A percentile compares a stretch with the other conserved stretches of the same genome.
phyloP scores from a whole-genome alignment of 1,284 basidiomycete genomes.

The Athelia sp. region DNA sequence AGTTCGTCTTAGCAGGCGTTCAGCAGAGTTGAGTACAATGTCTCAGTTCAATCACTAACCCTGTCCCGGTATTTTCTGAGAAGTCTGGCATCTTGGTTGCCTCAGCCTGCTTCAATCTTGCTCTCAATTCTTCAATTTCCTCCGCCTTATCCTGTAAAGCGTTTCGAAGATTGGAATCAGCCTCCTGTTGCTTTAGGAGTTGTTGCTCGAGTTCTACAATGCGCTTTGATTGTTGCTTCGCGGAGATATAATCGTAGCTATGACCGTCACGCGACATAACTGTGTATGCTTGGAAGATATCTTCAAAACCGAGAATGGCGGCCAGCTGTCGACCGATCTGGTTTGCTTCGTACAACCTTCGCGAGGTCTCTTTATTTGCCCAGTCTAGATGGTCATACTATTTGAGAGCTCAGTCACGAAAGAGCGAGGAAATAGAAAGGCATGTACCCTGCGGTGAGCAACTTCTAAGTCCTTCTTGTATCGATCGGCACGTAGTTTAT shows the following conservation, averaged over 20 bases:
- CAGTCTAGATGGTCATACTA: neutral
- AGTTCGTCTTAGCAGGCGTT: too few species aligned
- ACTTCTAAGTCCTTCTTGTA: neutral
- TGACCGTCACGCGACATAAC: constrained; percentile 22
- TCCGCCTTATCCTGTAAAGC: constrained; percentile 16
- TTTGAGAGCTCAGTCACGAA: neutral
- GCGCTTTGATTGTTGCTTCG: constrained; percentile 28
- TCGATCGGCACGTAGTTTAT: neutral
- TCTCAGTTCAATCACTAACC: too few species aligned
- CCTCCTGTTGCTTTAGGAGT: constrained; percentile 7
- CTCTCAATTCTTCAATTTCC: constrained; percentile 16
- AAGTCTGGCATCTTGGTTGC: too few species aligned
- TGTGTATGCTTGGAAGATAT: constrained; percentile 30
- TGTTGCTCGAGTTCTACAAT: constrained; percentile 25
- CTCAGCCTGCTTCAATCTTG: constrained; percentile 10
- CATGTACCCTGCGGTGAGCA: neutral
- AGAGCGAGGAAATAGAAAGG: neutral
- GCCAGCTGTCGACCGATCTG: constrained; percentile 28
- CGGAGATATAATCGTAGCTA: constrained; percentile 22
- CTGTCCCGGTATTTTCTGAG: too few species aligned
- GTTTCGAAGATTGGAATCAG: constrained; percentile 8
- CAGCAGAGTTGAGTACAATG: too few species aligned
- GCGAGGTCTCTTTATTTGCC: neutral
- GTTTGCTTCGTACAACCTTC: neutral
- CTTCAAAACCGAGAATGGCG: constrained; percentile 29